Evolutionary conservation across 108 stramenopile genomes (phyloP).

Genomic region (Pseudonitzschia delicatissima): DNA sequence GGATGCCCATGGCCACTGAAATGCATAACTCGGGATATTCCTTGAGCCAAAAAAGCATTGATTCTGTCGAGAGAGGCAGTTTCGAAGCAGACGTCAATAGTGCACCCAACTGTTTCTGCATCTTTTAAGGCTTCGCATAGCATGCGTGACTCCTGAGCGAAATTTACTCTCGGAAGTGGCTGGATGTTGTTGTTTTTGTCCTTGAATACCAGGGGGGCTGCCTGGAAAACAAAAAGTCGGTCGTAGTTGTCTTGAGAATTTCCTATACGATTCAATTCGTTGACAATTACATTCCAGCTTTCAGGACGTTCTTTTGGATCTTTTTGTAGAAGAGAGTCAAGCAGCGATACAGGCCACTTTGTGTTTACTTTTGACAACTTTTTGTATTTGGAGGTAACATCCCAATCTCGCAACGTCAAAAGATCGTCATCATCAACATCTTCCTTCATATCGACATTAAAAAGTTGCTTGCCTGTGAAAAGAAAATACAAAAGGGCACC

Average conservation of each 20-base stretch:
- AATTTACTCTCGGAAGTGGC: not conserved
- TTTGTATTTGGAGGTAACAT: conserved; percentile 4
- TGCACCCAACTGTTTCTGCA: conserved; percentile 7
- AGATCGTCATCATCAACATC: conserved; percentile 22
- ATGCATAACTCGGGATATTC: conserved; percentile 24
- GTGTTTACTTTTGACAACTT: conserved; percentile 13
- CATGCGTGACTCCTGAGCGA: not conserved
- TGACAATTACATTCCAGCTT: not conserved
- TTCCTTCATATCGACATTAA: conserved; percentile 21
- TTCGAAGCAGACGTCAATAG: conserved; percentile 38
- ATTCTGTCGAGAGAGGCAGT: conserved; percentile 43
- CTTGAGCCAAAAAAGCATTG: conserved; percentile 26
- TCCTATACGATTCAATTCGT: not conserved
- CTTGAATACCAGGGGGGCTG: conserved; percentile 2
- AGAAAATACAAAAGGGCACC: conserved; percentile 25
- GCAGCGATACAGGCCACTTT: conserved; percentile 8
- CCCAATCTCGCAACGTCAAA: conserved; percentile 4
- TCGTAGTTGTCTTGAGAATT: conserved; percentile 6
- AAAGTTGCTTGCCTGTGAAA: conserved; percentile 23
- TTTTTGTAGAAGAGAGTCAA: conserved; percentile 10
- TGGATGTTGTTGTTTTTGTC: not conserved
- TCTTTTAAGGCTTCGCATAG: not conserved
- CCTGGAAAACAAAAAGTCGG: conserved; percentile 3
- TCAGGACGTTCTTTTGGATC: conserved; percentile 4
- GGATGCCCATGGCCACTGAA: conserved; percentile 52